Evolutionary conservation across 148 eudicot genomes (phyloP), one percentile per base, ranked within the genome.

Genomic region (Bassia scoparia): DNA sequence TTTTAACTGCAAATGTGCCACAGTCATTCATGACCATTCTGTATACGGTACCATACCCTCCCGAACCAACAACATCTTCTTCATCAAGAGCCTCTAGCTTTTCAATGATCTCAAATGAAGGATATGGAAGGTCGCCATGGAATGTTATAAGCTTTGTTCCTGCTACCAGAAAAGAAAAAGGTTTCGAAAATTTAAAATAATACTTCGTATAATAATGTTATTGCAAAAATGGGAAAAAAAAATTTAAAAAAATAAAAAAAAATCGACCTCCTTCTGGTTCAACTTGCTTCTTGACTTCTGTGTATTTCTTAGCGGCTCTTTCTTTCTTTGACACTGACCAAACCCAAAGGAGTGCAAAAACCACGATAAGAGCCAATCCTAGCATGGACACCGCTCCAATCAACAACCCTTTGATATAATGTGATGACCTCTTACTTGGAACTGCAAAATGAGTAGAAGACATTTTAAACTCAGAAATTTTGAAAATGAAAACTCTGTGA

Each of bases 11-110:
- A 80, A 91, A 94, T 70, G 93, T 89, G 34, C 90, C 93, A 85
- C 93, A 91, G 80, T 94, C 98, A 81, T 94, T 91, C 98, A 94
- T 94, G 73, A 91, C 97, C 96, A 94, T 87, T 74, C 91, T 81
- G 61, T 91, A 94, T 1, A 94, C 98, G 14, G 97, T 94, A 43
- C 98, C 98, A 76, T 84, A 94, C 31, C 98, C 98, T 72, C 98
- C 98, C 7, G 97, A 86, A 66, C 98, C 98, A 27, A 94, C 96
- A 65, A 94, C 81, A 62, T 94, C 89, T 74, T 94, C 97, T 56
- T 88, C 89, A 12, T 84, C 83, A 68, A 94, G 89, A 50, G 96
- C 83, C 76, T 94, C 98, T 33, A 94, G 85, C 81, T 94, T 91
- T 77, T 89, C 97, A 62, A 94, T 86, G 65, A 94, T 92, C 79